Evolutionary conservation across 2,329 filamentous ascomycete species (phyloP), one percentile per base, ranked within the genome.

Genomic region (Biscogniauxia marginata): DNA sequence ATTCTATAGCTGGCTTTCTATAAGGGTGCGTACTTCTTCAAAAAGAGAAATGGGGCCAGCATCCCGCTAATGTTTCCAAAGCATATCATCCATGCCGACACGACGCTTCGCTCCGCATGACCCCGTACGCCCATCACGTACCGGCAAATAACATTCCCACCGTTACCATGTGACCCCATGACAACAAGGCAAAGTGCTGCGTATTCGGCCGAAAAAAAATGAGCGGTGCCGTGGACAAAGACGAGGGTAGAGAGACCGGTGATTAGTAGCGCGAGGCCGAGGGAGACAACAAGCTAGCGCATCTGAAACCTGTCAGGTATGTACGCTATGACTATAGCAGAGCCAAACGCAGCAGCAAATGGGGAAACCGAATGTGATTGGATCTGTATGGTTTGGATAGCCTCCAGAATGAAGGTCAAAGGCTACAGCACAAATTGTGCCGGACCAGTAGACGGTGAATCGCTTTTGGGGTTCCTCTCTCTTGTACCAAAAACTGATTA

Each of bases 391-490:
- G 67, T 68, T 18, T 20, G 60, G 57, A 56, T 73, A 74, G 16
- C 72, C 71, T 73, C 76, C 52, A 88, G 75, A 54, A 88, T 80
- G 68, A 89, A 88, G 3, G 88, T 78, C 82, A 67, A 87, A 86
- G 1, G 84, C 84, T 20, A 82, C 83, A 0, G 84, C 82, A 13
- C 85, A 70, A 9, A 79, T 79, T 1, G 81, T 82, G 21, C 81
- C 82, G 45, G 79, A 83, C 64, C 83, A 86, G 65, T 86, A 87
- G 4, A 86, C 73, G 4, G 82, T 80, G 46, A 85, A 79, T 3
- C 83, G 74, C 50, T 79, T 84, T 53, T 84, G 82, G 46, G 80
- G 73, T 65, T 86, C 84, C 50, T 81, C 77, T 11, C 81, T 74
- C 56, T 81, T 83, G 59, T 86, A 87, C 82, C 84, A 87, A 75